Conservation (phyloP, 495 filamentous ascomycete species). For the Ramalina intermedia region DNA sequence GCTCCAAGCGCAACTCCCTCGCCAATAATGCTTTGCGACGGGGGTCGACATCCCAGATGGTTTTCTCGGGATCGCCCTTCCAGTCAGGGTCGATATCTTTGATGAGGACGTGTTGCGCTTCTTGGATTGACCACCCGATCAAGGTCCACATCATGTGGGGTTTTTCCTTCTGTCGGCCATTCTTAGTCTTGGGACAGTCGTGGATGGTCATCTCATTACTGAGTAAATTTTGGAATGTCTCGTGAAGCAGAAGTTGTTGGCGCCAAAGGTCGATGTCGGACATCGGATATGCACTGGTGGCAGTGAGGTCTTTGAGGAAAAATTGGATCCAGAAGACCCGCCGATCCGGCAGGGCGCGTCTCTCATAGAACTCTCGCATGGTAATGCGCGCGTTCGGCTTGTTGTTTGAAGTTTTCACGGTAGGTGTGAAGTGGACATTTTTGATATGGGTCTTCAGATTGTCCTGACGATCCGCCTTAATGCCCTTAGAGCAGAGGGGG, state of each 20-base stretch:
- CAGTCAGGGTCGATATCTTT: background rate
- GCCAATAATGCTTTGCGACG: slow-evolving; percentile 1
- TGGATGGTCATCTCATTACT: background rate
- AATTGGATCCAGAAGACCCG: background rate
- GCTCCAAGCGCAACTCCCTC: background rate
- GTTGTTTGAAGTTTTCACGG: background rate
- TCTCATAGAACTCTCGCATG: background rate
- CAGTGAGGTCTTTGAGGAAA: background rate
- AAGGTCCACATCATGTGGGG: slow-evolving; percentile 1
- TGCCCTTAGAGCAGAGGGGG: background rate
- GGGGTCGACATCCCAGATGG: background rate
- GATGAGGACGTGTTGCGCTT: background rate
- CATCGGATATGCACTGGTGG: background rate
- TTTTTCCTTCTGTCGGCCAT: background rate
- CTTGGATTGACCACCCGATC: slow-evolving; percentile 4
- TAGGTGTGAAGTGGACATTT: slow-evolving; percentile 2
- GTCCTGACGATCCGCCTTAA: background rate
- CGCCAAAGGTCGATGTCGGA: background rate
- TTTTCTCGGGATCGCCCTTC: background rate
- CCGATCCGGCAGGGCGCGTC: background rate
- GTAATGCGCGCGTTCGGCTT: background rate
- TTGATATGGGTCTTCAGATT: slow-evolving; percentile 4
- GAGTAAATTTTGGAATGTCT: background rate
- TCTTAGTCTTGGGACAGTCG: background rate
- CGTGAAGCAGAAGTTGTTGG: background rate